Percentiles rank a stretch among this genome's conserved stretches.
Evolutionary conservation across 78 protist genomes (phyloP).

Genomic region (Pigoraptor vietnamica): DNA sequence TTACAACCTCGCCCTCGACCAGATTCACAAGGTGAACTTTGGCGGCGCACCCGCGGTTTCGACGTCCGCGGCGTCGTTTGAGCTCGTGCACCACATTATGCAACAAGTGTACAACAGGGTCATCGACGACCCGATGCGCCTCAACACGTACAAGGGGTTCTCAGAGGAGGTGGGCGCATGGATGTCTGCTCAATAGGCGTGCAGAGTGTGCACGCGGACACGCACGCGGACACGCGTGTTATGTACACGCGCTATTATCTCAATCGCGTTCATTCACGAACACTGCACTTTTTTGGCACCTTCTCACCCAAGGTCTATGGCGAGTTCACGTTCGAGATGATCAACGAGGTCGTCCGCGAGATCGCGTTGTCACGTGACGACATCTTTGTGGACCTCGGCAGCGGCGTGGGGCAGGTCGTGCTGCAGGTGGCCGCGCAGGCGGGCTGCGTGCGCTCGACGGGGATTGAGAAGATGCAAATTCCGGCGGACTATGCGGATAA

Average conservation of each 20-base stretch:
- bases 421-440: constrained; percentile 2
- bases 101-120: neutral
- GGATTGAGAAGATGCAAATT: neutral
- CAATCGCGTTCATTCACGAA: no score
- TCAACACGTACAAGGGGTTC: neutral
- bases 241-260: no score
- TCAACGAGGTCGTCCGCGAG: neutral
- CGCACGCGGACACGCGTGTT: no score
- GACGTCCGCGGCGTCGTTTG: neutral
- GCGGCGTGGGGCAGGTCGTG: constrained; percentile 4
- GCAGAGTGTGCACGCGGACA: no score
- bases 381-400: neutral
- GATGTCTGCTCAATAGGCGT: no score
- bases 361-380: neutral
- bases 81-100: neutral
- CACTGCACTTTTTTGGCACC: no score
- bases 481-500: neutral
- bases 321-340: neutral
- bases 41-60: neutral
- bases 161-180: neutral
- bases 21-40: neutral
- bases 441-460: neutral
- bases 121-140: neutral
- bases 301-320: no score
- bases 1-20: neutral